phyloP scores from a whole-genome alignment of 23 red algal genomes.

The Gracilaria caudata region DNA sequence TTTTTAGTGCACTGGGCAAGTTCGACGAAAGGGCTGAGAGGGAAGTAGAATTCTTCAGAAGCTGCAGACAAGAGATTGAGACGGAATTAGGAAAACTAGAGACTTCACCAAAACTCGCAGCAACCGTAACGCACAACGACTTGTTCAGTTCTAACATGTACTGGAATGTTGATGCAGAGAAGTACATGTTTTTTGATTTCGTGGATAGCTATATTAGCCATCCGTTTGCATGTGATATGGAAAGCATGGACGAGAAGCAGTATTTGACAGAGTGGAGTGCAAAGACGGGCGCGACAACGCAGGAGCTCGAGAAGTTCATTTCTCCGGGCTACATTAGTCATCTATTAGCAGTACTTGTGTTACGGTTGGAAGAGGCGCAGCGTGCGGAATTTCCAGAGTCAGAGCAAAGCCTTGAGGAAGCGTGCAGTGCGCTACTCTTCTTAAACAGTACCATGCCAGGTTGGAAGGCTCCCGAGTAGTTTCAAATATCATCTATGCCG shows the following conservation, averaged over 20 bases:
- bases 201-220: constrained; percentile 29
- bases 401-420: constrained; percentile 10
- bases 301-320: background rate
- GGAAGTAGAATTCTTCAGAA: constrained; percentile 10
- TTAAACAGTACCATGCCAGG: constrained; percentile 6
- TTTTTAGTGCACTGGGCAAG: background rate
- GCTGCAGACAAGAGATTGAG: background rate
- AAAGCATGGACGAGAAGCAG: constrained; percentile 1
- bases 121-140: constrained; percentile 34
- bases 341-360: constrained; percentile 9
- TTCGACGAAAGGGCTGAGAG: background rate
- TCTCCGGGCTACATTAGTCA: background rate
- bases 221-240: constrained; percentile 10
- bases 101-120: background rate
- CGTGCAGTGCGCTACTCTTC: background rate
- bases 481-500: background rate
- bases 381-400: constrained; percentile 9
- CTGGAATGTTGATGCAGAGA: background rate
- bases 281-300: background rate
- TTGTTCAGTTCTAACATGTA: constrained; percentile 17
- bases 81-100: background rate
- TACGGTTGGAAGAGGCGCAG: background rate
- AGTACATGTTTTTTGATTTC: constrained; percentile 35
- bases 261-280: constrained; percentile 8
- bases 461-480: constrained; percentile 1